Evolutionary conservation across 495 filamentous ascomycete species (phyloP).

Genomic region (Thozetella sp.): DNA sequence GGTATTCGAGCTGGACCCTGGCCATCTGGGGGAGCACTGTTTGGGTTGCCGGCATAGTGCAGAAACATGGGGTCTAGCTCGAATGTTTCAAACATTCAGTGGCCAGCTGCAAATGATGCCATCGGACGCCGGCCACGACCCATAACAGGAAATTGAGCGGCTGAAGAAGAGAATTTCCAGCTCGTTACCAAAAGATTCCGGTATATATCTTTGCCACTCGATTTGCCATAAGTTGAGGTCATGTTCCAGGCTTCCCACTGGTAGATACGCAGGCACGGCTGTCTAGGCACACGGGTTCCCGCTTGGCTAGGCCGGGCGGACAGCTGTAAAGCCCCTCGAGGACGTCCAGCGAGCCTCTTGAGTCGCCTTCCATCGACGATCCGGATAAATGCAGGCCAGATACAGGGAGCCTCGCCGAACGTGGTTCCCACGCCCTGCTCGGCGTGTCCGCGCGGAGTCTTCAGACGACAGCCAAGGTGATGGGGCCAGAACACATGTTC

Average conservation of each 20-base stretch:
- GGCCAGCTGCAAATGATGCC: conserved; percentile 6
- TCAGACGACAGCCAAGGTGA: too few species aligned
- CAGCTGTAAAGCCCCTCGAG: too few species aligned
- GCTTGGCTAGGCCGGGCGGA: too few species aligned
- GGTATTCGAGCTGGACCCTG: conserved; percentile 8
- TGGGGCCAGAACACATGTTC: background rate
- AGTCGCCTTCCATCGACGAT: background rate
- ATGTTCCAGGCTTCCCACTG: background rate
- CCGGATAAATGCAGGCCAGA: background rate
- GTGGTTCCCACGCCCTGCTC: background rate
- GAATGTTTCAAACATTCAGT: conserved; percentile 12
- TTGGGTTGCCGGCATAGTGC: conserved; percentile 15
- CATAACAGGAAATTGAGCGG: background rate
- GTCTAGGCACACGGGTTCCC: too few species aligned
- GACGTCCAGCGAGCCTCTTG: background rate
- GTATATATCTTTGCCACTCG: too few species aligned
- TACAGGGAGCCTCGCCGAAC: background rate
- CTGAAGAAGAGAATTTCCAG: background rate
- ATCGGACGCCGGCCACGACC: background rate
- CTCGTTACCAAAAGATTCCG: too few species aligned
- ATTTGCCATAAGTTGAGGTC: background rate
- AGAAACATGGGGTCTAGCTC: conserved; percentile 9
- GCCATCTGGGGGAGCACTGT: conserved; percentile 6
- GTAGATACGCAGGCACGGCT: too few species aligned
- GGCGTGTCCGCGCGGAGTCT: background rate